Percentiles rank a stretch among this genome's conserved stretches.
These are phyloP conservation scores for Sungouiozyma intestinalis DNA, from an alignment of 805 yeast species.

Conservation along the genomic window DNA sequence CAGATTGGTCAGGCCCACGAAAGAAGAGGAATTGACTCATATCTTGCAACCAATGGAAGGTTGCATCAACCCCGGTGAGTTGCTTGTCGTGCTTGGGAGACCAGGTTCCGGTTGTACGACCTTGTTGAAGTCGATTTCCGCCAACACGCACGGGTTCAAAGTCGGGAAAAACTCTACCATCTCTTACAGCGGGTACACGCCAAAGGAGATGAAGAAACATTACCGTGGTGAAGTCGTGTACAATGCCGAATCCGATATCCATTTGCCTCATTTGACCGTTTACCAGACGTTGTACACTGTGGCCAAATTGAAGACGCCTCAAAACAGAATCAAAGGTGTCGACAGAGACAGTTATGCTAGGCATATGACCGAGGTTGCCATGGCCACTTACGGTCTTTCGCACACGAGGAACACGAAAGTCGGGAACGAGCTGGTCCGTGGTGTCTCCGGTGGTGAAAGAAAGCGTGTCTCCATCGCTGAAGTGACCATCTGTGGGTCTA, in stretches of 20 bases:
- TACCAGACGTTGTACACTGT: constrained; percentile 56
- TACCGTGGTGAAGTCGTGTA: constrained; percentile 63
- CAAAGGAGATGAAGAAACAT: constrained; percentile 38
- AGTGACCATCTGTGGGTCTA: constrained; percentile 55
- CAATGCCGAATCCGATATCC: constrained; percentile 58
- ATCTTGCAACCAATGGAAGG: constrained; percentile 62
- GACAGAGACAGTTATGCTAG: constrained; percentile 42
- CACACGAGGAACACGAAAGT: constrained; percentile 55
- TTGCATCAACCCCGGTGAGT: constrained; percentile 47
- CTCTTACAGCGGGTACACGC: constrained; percentile 44
- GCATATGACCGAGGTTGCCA: constrained; percentile 43
- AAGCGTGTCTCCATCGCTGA: constrained; percentile 80
- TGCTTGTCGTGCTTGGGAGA: constrained; percentile 61
- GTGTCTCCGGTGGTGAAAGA: constrained; percentile 81
- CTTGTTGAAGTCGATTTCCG: constrained; percentile 46
- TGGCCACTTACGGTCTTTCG: constrained; percentile 50
- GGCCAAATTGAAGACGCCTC: constrained; percentile 49
- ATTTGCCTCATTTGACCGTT: constrained; percentile 60
- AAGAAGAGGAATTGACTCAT: constrained; percentile 31
- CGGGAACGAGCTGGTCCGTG: constrained; percentile 53
- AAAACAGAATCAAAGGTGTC: constrained; percentile 47
- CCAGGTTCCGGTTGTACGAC: constrained; percentile 75
- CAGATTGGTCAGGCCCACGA: constrained; percentile 13
- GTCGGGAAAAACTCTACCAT: constrained; percentile 38
- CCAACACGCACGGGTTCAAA: constrained; percentile 51